Conservation (phyloP, 1,284 basidiomycete species). For the Filobasidium uniguttulatum region DNA sequence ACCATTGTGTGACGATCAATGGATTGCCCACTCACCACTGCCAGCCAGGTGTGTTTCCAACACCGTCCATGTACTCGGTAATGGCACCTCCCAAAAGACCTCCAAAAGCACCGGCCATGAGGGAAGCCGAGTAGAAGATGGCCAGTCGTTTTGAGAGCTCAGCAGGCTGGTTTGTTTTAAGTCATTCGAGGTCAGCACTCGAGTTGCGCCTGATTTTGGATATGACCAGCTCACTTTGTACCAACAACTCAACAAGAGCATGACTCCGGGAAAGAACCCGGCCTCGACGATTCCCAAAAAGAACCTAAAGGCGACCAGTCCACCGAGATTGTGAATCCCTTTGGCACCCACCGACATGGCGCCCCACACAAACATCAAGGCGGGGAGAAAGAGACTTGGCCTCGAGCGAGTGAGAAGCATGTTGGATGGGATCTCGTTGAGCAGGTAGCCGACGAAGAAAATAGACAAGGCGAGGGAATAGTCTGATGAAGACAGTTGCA, state of each 20-base stretch:
- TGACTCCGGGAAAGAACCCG: conserved; percentile 31
- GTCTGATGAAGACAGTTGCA: conserved; percentile 27
- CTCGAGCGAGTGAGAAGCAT: conserved; percentile 31
- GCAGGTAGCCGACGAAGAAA: conserved; percentile 37
- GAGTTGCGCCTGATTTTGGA: no score
- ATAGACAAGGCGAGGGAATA: conserved; percentile 34
- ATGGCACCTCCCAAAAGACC: conserved; percentile 29
- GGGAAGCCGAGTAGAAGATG: conserved; percentile 28
- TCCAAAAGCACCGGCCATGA: conserved; percentile 30
- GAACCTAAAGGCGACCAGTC: conserved; percentile 34
- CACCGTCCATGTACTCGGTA: conserved; percentile 20
- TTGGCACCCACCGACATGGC: conserved; percentile 30
- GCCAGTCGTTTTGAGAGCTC: conserved; percentile 31
- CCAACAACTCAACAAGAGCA: conserved; percentile 29
- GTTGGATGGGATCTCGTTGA: conserved; percentile 36
- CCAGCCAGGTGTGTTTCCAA: conserved; percentile 25
- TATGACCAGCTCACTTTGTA: conserved; percentile 21
- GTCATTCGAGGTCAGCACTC: conserved; percentile 1
- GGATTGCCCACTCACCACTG: conserved; percentile 20
- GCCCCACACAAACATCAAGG: conserved; percentile 27
- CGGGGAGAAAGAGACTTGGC: conserved; percentile 31
- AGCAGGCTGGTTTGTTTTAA: conserved; percentile 19
- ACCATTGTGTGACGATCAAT: conserved; percentile 5
- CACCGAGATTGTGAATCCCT: conserved; percentile 28
- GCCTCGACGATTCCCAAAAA: conserved; percentile 27